phyloP scores from a whole-genome alignment of 257 asterid species.

The Verbascum thapsus region DNA sequence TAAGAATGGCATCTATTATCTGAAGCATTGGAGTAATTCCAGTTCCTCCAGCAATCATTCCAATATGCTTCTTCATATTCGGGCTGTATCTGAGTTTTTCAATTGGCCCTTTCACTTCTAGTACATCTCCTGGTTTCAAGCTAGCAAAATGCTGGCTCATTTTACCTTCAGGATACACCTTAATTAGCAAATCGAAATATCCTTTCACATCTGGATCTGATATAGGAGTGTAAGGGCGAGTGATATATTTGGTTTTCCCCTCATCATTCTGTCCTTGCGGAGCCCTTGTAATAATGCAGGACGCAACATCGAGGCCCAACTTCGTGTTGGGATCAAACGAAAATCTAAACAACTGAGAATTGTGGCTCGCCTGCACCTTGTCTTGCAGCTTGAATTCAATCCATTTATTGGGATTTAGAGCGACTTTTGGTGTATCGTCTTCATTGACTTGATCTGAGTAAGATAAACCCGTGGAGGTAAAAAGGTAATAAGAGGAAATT shows the following conservation, averaged over 20 bases:
- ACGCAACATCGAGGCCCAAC: constrained; percentile 93
- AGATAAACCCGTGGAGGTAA: too few species aligned
- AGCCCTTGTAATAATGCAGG: constrained; percentile 89
- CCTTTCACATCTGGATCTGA: constrained; percentile 90
- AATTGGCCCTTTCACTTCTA: constrained; percentile 96
- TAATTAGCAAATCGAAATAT: constrained; percentile 84
- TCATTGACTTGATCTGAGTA: too few species aligned
- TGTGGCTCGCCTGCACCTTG: too few species aligned
- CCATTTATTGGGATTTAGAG: too few species aligned
- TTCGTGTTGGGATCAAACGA: constrained; percentile 78
- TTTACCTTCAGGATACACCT: constrained; percentile 98
- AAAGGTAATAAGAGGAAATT: too few species aligned
- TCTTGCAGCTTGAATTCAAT: too few species aligned
- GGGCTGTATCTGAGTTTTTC: constrained; percentile 85
- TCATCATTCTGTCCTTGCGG: constrained; percentile 80
- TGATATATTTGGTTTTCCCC: constrained; percentile 81
- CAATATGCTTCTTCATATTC: constrained; percentile 94
- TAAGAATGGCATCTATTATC: constrained; percentile 83
- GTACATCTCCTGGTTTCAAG: constrained; percentile 89
- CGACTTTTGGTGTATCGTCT: too few species aligned
- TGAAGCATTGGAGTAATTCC: constrained; percentile 99
- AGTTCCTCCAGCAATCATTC: constrained; percentile 98
- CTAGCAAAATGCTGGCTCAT: constrained; percentile 97
- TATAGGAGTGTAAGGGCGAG: constrained; percentile 97
- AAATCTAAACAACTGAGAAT: too few species aligned